Evolutionary conservation across 2,329 filamentous ascomycete genomes (phyloP), one percentile per base, ranked within the genome.

Genomic region (Hypoxylon sp.): DNA sequence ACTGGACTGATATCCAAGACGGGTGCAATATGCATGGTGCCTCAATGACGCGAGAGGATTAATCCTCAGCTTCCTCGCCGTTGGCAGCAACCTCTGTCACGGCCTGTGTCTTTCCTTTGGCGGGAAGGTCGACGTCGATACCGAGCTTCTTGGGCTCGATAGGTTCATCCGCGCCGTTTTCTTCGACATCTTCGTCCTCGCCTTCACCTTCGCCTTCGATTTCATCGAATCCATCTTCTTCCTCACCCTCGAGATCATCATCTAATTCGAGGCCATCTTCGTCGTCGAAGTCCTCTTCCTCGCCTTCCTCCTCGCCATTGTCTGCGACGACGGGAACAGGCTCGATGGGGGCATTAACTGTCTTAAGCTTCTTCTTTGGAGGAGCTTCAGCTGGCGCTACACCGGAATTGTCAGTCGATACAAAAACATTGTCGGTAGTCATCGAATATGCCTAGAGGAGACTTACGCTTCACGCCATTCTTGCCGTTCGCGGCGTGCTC

Each of bases 301-400:
- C 64, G 2, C 50, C 61, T 21, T 58, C 62, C 16, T 47, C 50
- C 20, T 54, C 54, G 6, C 63, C 61, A 23, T 58, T 64, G 19
- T 65, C 55, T 16, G 65, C 50, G 52, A 38, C 57, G 53, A 60
- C 53, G 16, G 65, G 62, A 19, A 62, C 49, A 19, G 59, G 29
- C 15, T 67, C 60, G 48, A 35, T 45, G 7, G 60, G 30, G 40
- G 57, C 59, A 30, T 46, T 46, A 17, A 51, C 43, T 2, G 65
- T 69, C 59, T 69, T 69, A 47, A 63, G 57, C 50, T 68, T 69
- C 51, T 69, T 69, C 47, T 63, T 64, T 1, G 67, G 67, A 30
- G 64, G 67, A 47, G 63, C 63, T 48, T 64, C 46, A n/a, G 56
- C 55, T 57, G 50, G 32, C 54, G 51, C 41, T 35, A 21, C 7